Evolutionary conservation across 2,329 filamentous ascomycete species (phyloP).

Genomic region (Dichotomopilus funicola): DNA sequence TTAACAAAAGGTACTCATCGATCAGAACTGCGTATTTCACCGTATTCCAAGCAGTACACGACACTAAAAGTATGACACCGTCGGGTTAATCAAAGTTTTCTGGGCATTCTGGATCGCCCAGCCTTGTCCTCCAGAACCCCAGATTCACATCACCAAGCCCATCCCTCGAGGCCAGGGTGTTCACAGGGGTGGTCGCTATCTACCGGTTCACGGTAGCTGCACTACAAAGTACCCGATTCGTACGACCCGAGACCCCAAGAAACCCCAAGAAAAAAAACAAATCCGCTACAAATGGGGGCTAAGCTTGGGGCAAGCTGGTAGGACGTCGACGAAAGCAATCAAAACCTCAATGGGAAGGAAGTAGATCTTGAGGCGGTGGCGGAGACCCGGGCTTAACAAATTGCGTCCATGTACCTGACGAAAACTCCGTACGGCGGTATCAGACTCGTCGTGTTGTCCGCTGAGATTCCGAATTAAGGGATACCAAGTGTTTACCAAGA

Average conservation of each 20-base stretch:
- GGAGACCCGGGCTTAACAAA: too few species aligned
- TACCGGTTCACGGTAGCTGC: constrained; percentile 13
- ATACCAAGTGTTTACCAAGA: not conserved
- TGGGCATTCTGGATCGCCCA: not conserved
- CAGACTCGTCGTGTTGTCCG: too few species aligned
- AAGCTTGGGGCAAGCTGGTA: constrained; percentile 1
- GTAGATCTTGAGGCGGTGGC: not conserved
- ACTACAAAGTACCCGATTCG: constrained; percentile 10
- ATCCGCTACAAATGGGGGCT: not conserved
- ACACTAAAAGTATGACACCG: too few species aligned
- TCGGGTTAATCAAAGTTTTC: too few species aligned
- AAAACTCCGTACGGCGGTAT: too few species aligned
- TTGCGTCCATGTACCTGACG: too few species aligned
- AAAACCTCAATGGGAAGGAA: constrained; percentile 2
- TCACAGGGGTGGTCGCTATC: constrained; percentile 1
- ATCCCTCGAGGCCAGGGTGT: not conserved
- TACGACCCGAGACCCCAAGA: constrained; percentile 3
- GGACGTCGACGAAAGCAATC: not conserved
- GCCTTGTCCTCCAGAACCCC: constrained; percentile 9
- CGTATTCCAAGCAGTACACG: too few species aligned
- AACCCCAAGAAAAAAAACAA: not conserved
- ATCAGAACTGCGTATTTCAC: too few species aligned
- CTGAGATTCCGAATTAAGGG: constrained; percentile 9
- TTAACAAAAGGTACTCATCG: too few species aligned
- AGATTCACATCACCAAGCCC: not conserved